Base-by-base conservation (phyloP, 441 rosid genomes). In the Populus trichocarpa region DNA sequence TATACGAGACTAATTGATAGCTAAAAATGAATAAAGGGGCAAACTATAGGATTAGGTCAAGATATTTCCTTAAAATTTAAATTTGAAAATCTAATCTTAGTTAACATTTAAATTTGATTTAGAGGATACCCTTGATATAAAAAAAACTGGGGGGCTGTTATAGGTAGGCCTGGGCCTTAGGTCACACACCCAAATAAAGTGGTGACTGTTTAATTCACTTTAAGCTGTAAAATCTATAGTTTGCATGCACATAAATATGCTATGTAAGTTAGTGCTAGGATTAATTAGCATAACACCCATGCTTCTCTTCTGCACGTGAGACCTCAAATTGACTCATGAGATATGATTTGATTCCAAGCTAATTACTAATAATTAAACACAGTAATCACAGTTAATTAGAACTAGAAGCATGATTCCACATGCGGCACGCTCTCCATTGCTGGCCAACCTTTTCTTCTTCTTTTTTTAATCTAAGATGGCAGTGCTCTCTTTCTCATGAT, bases 321-420 rank as follows among this genome's bases (percentile, higher is more conserved):
- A 53, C 46, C 73, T 61, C 70, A 61, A 63, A 35, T 25, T 74
- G 75, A n/a, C 14, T 6, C 65, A n/a, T 9, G 35, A 10, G 13
- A 28, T n/a, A 53, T 46, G 67, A 26, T 74, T 80, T 53, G 77
- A 81, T 85, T 80, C 79, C 71, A 50, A 53, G 46, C 30, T 63
- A 9, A 67, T 78, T 64, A 59, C 66, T 72, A 30, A 69, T n/a
- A n/a, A 11, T 20, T n/a, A 28, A 78, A 53, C 20, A 32, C 71
- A 76, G 61, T 64, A 74, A 69, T 71, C 73, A 36, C 71, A 7
- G 28, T 35, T 38, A 16, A 67, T 72, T 30, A 30, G 32, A 30
- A 30, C 32, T 26, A 59, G 69, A 35, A 79, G 59, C 50, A 88
- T 87, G 87, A 89, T 84, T 79, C 70, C 90, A 78, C 87, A 82